Evolutionary conservation across 2,329 filamentous ascomycete species (phyloP).

Genomic region (Fusarium protoensiforme): DNA sequence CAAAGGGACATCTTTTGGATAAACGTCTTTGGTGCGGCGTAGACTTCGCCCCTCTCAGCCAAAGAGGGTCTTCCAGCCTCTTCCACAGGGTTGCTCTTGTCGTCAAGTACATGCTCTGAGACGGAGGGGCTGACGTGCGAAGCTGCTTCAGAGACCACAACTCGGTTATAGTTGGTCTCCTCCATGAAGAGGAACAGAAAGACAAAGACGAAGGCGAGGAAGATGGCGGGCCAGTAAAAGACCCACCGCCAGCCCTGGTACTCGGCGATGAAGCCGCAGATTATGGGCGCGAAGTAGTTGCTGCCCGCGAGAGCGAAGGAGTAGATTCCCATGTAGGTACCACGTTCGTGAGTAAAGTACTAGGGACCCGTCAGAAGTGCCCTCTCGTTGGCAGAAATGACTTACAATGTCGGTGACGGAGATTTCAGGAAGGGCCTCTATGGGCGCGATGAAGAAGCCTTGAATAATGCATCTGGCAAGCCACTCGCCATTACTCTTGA

Average conservation of each 20-base stretch:
- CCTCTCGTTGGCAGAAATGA: rapidly evolving
- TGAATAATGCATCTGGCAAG: slow-evolving; percentile 57
- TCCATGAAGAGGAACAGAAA: slow-evolving; percentile 68
- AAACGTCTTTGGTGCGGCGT: slow-evolving; percentile 49
- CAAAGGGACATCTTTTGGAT: slow-evolving; percentile 55
- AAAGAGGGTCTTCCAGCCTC: background rate
- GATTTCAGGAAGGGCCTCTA: slow-evolving; percentile 59
- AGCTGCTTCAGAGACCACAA: background rate
- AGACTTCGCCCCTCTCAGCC: slow-evolving; percentile 9
- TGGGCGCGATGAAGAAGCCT: slow-evolving; percentile 57
- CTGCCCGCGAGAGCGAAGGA: slow-evolving; percentile 52
- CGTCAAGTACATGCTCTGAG: background rate
- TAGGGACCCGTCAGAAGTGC: background rate
- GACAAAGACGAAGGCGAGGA: slow-evolving; percentile 48
- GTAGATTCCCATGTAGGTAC: slow-evolving; percentile 56
- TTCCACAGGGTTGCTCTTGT: background rate
- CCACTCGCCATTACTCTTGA: slow-evolving; percentile 55
- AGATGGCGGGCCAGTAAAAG: slow-evolving; percentile 56
- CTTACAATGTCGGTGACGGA: slow-evolving; percentile 54
- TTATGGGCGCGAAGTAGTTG: slow-evolving; percentile 58
- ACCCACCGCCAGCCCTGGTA: slow-evolving; percentile 55
- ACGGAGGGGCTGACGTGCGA: background rate
- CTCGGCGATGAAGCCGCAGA: slow-evolving; percentile 58
- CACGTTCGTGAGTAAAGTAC: slow-evolving; percentile 56
- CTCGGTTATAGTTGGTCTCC: slow-evolving; percentile 65